Conservation (phyloP, 2,329 filamentous ascomycete genomes). For the Calonectria naviculata region DNA sequence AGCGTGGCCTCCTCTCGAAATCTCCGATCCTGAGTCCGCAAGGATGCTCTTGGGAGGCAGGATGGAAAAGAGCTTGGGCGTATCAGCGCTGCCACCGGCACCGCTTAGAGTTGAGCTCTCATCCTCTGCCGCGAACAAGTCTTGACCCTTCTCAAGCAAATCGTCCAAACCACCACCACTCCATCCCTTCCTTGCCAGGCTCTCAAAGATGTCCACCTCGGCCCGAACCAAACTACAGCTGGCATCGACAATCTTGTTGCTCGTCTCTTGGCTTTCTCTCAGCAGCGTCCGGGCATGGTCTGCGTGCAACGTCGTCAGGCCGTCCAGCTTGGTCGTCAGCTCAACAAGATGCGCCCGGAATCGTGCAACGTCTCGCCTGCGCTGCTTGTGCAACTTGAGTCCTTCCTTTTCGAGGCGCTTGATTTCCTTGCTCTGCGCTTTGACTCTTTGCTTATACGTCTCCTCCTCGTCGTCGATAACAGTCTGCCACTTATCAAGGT, state of each 20-base stretch:
- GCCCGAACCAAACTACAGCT: constrained; percentile 74
- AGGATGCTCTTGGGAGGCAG: constrained; percentile 73
- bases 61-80: constrained; percentile 70
- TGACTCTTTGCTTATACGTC: constrained; percentile 66
- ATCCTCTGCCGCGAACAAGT: constrained; percentile 65
- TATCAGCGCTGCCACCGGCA: constrained; percentile 46
- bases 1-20: constrained; percentile 49
- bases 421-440: constrained; percentile 69
- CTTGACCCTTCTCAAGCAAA: constrained; percentile 71
- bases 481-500: constrained; percentile 73
- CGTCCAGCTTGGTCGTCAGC: constrained; percentile 71
- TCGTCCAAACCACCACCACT: constrained; percentile 74
- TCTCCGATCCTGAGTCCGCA: constrained; percentile 59
- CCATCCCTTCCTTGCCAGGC: constrained; percentile 75
- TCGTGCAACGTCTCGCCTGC: constrained; percentile 68
- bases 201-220: constrained; percentile 77
- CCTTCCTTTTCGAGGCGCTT: constrained; percentile 74
- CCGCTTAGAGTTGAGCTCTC: constrained; percentile 45
- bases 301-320: constrained; percentile 69
- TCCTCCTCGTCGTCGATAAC: constrained; percentile 74
- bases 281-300: constrained; percentile 70
- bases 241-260: constrained; percentile 70
- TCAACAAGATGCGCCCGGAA: constrained; percentile 73
- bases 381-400: constrained; percentile 69
- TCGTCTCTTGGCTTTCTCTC: constrained; percentile 74